Conservation (phyloP, 1,284 basidiomycete genomes). For the Fomitopsis schrenkii region DNA sequence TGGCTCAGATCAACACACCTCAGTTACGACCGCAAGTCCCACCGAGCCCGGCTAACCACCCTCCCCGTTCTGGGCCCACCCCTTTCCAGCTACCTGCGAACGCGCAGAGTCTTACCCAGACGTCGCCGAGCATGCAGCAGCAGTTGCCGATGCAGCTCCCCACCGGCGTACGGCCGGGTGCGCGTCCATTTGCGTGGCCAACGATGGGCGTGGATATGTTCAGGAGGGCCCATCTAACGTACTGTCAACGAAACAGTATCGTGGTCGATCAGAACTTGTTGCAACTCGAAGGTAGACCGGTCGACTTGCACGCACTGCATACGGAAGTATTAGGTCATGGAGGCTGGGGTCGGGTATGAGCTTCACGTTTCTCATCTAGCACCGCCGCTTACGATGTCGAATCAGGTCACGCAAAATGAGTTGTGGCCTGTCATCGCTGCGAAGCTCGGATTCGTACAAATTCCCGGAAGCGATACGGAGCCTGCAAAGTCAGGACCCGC, state of each 20-base stretch:
- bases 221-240: constrained; percentile 44
- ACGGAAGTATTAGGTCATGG: constrained; percentile 51
- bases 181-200: neutral
- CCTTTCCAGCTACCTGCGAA: constrained; percentile 10
- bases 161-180: neutral
- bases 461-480: constrained; percentile 51
- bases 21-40: constrained; percentile 15
- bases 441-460: constrained; percentile 57
- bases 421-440: constrained; percentile 64
- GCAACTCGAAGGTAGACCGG: constrained; percentile 43
- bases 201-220: constrained; percentile 43
- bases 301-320: constrained; percentile 59
- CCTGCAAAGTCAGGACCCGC: constrained; percentile 56
- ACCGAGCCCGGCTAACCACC: constrained; percentile 10
- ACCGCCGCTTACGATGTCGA: neutral
- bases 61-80: constrained; percentile 7
- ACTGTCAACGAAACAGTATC: constrained; percentile 35
- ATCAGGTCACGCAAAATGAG: constrained; percentile 52
- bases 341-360: constrained; percentile 45
- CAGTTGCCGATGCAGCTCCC: constrained; percentile 1
- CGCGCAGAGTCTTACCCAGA: constrained; percentile 4
- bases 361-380: neutral
- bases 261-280: constrained; percentile 38
- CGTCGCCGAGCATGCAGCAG: constrained; percentile 9
- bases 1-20: constrained; percentile 12